Evolutionary conservation across 1,284 basidiomycete genomes (phyloP).

Genomic region (Psilocybe mexicana): DNA sequence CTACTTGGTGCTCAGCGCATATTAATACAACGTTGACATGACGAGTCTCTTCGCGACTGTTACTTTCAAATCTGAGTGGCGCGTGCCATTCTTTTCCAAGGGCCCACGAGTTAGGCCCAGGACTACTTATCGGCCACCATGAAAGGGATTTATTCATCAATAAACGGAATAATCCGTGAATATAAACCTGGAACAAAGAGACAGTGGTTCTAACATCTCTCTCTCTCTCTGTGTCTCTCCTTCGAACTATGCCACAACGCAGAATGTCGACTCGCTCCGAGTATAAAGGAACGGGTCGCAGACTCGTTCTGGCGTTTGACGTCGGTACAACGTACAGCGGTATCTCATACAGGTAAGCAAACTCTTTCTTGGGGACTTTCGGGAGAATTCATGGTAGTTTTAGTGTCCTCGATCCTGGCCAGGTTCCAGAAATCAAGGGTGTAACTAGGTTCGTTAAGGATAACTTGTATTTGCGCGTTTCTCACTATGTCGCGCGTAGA

Average conservation of each 20-base stretch:
- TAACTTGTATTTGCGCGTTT: not conserved
- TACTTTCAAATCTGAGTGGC: too few relatives aligned
- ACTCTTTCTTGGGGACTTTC: not conserved
- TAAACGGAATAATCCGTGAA: not conserved
- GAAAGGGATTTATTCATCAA: not conserved
- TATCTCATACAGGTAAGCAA: slow-evolving; percentile 39
- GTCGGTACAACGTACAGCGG: slow-evolving; percentile 56
- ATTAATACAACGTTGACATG: too few relatives aligned
- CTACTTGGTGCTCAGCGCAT: too few relatives aligned
- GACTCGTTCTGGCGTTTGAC: slow-evolving; percentile 51
- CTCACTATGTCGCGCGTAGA: not conserved
- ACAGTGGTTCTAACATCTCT: not conserved
- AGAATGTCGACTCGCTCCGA: slow-evolving; percentile 18
- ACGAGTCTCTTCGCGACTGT: too few relatives aligned
- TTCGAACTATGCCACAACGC: not conserved
- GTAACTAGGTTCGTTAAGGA: slow-evolving; percentile 22
- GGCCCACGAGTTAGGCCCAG: too few relatives aligned
- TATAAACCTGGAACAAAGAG: not conserved
- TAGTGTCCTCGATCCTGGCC: slow-evolving; percentile 28
- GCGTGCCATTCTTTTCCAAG: too few relatives aligned
- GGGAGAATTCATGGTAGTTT: not conserved
- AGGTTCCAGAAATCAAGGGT: slow-evolving; percentile 26
- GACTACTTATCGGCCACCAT: too few relatives aligned
- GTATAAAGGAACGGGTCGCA: slow-evolving; percentile 35
- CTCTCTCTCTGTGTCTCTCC: not conserved